Conservation (phyloP, 2,329 filamentous ascomycete genomes). For the Colletotrichum euphorbiae region DNA sequence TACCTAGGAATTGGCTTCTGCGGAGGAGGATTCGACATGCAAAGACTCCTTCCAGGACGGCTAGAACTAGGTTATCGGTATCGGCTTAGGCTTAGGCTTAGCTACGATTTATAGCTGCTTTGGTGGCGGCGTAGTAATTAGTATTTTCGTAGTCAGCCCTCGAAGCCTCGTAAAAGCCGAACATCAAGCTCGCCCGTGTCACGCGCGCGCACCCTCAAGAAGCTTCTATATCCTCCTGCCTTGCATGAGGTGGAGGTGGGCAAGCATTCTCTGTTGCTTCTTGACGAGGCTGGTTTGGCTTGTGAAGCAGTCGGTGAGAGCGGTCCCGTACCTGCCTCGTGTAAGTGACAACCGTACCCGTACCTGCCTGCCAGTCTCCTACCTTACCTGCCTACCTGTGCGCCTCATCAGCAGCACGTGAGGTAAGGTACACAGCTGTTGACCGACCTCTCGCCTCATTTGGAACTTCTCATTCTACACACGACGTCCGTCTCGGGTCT, state of each 20-base stretch:
- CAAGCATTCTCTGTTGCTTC: background rate
- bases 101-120: slow-evolving; percentile 11
- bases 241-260: no score
- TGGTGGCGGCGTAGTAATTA: slow-evolving; percentile 18
- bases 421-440: background rate
- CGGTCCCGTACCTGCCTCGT: slow-evolving; percentile 4
- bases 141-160: background rate
- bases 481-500: background rate
- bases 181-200: slow-evolving; percentile 6
- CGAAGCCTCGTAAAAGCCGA: no score
- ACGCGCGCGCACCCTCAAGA: background rate
- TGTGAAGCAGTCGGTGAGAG: slow-evolving; percentile 7
- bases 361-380: no score
- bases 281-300: slow-evolving; percentile 1
- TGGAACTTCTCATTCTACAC: background rate
- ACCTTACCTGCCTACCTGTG: no score
- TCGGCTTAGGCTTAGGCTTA: slow-evolving; percentile 3
- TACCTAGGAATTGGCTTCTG: slow-evolving; percentile 9
- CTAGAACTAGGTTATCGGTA: background rate
- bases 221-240: background rate
- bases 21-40: slow-evolving; percentile 4
- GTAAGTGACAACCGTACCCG: slow-evolving; percentile 2
- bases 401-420: background rate
- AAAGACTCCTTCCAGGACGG: background rate
- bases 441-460: no score